These are phyloP conservation scores for Backusella morwellensis DNA, from an alignment of 192 early-diverging fungal species.

Conservation along the genomic window DNA sequence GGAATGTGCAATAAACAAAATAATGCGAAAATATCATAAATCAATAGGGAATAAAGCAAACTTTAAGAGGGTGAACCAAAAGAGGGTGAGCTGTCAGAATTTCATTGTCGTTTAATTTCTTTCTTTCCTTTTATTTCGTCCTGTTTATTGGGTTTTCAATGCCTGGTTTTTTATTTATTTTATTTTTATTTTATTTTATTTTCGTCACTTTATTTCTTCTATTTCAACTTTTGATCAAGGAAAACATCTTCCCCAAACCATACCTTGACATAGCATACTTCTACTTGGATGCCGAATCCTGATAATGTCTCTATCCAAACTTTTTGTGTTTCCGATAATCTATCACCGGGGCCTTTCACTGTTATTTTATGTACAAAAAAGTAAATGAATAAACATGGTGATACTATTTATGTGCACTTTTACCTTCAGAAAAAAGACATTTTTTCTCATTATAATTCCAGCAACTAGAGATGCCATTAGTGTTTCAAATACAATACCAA, in stretches of 20 bases:
- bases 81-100: background rate
- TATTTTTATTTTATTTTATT: background rate
- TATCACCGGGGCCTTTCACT: conserved; percentile 72
- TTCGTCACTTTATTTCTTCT: background rate
- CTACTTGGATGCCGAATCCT: conserved; percentile 50
- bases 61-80: background rate
- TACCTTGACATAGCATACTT: conserved; percentile 59
- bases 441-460: conserved; percentile 58
- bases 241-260: conserved; percentile 40
- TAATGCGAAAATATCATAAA: background rate
- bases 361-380: background rate
- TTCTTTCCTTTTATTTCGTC: background rate
- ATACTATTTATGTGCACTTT: background rate
- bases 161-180: background rate
- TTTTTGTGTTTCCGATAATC: conserved; percentile 62
- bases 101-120: background rate
- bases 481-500: background rate
- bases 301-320: conserved; percentile 66
- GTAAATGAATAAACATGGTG: background rate
- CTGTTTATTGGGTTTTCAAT: background rate
- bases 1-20: background rate
- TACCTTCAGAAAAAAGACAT: conserved; percentile 62
- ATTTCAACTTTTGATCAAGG: background rate
- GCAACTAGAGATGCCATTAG: conserved; percentile 31
- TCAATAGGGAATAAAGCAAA: background rate